These are phyloP conservation scores for Linum usitatissimum DNA, from an alignment of 345 rosid genomes.

Conservation along the genomic window DNA sequence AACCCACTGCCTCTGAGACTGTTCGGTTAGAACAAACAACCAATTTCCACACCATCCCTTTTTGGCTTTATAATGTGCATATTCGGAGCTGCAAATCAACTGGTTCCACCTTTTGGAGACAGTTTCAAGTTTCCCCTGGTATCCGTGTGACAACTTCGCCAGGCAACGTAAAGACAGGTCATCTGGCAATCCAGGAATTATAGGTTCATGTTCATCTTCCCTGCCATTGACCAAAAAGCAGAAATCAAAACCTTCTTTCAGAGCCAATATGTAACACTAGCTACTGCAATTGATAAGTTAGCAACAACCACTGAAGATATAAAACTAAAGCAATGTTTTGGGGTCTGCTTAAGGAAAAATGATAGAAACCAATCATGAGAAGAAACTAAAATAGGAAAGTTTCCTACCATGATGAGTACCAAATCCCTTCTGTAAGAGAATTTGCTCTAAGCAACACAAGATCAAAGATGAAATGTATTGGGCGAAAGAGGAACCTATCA, in stretches of 20 bases:
- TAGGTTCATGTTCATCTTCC: constrained; percentile 38
- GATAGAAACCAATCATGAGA: background rate
- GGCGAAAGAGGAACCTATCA: background rate
- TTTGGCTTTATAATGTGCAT: constrained; percentile 40
- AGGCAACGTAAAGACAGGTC: constrained; percentile 65
- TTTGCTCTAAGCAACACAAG: background rate
- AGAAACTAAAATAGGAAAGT: no score
- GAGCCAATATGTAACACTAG: background rate
- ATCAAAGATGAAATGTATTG: background rate
- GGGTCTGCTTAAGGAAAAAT: background rate
- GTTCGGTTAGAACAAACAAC: constrained; percentile 69
- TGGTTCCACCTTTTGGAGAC: constrained; percentile 76
- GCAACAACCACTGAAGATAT: no score
- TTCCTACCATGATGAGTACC: background rate
- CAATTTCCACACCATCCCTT: constrained; percentile 66
- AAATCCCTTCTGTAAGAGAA: background rate
- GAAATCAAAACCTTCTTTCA: background rate
- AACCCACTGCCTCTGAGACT: constrained; percentile 57
- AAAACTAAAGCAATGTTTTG: no score
- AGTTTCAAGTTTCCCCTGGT: constrained; percentile 48
- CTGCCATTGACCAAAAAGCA: constrained; percentile 16
- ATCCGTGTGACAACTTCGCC: constrained; percentile 64
- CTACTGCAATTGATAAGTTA: no score
- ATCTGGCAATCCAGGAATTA: constrained; percentile 71
- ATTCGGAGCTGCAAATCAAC: constrained; percentile 44